Evolutionary conservation across 129 eudicot genomes (phyloP).

Genomic region (Escallonia rubra): DNA sequence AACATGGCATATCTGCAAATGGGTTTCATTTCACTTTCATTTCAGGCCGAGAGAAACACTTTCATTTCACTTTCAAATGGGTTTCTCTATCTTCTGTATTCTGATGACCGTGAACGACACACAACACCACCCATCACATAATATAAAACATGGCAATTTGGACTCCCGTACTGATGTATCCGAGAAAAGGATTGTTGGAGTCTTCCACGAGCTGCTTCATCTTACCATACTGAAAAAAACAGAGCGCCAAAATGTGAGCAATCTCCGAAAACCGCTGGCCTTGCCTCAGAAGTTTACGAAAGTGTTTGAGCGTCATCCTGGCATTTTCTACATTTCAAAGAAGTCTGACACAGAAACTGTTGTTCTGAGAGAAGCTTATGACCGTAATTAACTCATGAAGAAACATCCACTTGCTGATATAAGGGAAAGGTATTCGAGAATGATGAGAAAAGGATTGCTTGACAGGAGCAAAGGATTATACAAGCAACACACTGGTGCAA

Average conservation of each 20-base stretch:
- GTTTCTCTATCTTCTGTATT: too few species aligned
- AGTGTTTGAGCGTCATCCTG: slow-evolving; percentile 97
- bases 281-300: slow-evolving; percentile 92
- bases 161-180: slow-evolving; percentile 88
- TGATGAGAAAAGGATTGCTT: slow-evolving; percentile 75
- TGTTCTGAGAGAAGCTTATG: slow-evolving; percentile 78
- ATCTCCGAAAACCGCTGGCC: slow-evolving; percentile 56
- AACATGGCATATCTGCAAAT: too few species aligned
- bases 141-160: too few species aligned
- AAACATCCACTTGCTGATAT: slow-evolving; percentile 65
- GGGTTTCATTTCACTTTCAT: too few species aligned
- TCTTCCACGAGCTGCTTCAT: slow-evolving; percentile 87
- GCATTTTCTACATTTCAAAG: slow-evolving; percentile 82
- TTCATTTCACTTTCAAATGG: too few species aligned
- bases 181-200: slow-evolving; percentile 81
- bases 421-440: slow-evolving; percentile 39
- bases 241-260: slow-evolving; percentile 76
- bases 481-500: slow-evolving; percentile 23
- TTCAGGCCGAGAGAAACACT: too few species aligned
- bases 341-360: slow-evolving; percentile 70
- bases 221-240: slow-evolving; percentile 59
- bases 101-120: too few species aligned
- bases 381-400: slow-evolving; percentile 49
- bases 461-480: slow-evolving; percentile 73
- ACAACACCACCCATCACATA: too few species aligned